Percentiles rank a stretch among this genome's conserved stretches.
Evolutionary conservation across 495 filamentous ascomycete species (phyloP).

Genomic region (Sporormia fimetaria): DNA sequence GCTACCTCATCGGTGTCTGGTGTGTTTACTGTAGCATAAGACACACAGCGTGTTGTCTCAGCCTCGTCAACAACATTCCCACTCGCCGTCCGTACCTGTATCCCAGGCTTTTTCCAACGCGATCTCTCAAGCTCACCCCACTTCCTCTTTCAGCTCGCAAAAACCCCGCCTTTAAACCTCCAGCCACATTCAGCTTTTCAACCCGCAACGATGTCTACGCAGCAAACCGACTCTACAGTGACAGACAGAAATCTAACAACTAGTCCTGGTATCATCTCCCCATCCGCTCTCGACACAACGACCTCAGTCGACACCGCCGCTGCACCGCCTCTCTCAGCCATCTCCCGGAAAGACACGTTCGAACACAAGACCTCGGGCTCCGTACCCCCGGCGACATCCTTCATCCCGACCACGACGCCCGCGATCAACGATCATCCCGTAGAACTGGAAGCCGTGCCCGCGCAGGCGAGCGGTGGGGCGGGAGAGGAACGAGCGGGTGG

Average conservation of each 20-base stretch:
- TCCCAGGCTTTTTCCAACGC: too few relatives aligned
- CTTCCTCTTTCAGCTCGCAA: too few relatives aligned
- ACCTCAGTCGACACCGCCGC: too few relatives aligned
- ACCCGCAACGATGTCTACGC: not conserved
- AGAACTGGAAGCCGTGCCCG: slow-evolving; percentile 27
- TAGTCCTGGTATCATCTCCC: not conserved
- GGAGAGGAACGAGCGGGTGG: not conserved
- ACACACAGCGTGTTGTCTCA: too few relatives aligned
- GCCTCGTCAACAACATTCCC: too few relatives aligned
- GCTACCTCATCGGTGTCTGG: too few relatives aligned
- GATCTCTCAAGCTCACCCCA: too few relatives aligned
- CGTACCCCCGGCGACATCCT: slow-evolving; percentile 11
- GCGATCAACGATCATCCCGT: slow-evolving; percentile 30
- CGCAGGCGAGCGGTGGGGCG: not conserved
- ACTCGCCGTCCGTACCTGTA: too few relatives aligned
- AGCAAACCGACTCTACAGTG: not conserved
- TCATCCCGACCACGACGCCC: slow-evolving; percentile 20
- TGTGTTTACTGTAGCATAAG: too few relatives aligned
- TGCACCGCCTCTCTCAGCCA: slow-evolving; percentile 3
- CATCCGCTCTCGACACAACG: not conserved
- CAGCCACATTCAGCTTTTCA: not conserved
- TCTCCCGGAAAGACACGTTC: slow-evolving; percentile 14
- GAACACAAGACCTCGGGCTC: slow-evolving; percentile 20
- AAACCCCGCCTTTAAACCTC: not conserved
- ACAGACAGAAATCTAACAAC: not conserved